Evolutionary conservation across 2,329 filamentous ascomycete genomes (phyloP).

Genomic region (Epichloe baconii): DNA sequence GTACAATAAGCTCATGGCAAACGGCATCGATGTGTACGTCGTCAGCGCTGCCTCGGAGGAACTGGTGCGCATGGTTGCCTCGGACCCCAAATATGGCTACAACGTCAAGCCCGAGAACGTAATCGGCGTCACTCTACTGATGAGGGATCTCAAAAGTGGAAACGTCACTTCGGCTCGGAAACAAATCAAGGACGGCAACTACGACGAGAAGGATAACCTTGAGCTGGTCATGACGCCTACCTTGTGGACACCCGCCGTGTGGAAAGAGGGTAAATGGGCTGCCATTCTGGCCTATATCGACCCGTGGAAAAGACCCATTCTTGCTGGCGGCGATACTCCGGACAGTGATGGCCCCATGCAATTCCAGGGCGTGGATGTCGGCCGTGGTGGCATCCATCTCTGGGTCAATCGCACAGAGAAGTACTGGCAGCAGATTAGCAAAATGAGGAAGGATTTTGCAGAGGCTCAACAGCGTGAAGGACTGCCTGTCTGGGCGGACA

Average conservation of each 20-base stretch:
- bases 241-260: conserved; percentile 29
- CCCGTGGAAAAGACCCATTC: conserved; percentile 28
- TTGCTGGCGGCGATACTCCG: conserved; percentile 30
- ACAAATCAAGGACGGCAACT: conserved; percentile 24
- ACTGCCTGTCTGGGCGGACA: conserved; percentile 26
- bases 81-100: conserved; percentile 31
- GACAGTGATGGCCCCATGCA: conserved; percentile 30
- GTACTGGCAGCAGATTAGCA: conserved; percentile 21
- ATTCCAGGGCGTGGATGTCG: conserved; percentile 30
- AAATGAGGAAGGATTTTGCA: conserved; percentile 23
- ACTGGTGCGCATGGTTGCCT: conserved; percentile 31
- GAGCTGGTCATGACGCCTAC: conserved; percentile 26
- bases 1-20: conserved; percentile 28
- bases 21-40: conserved; percentile 31
- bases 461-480: conserved; percentile 22
- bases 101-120: conserved; percentile 30
- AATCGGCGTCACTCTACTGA: conserved; percentile 27
- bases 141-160: conserved; percentile 18
- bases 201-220: conserved; percentile 23
- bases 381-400: conserved; percentile 27
- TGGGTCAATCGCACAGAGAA: conserved; percentile 27
- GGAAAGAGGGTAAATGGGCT: conserved; percentile 31
- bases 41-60: conserved; percentile 29
- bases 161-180: conserved; percentile 24
- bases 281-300: conserved; percentile 30